phyloP scores from a whole-genome alignment of 1,139 yeast genomes.

The Yamadazyma trypodendri region DNA sequence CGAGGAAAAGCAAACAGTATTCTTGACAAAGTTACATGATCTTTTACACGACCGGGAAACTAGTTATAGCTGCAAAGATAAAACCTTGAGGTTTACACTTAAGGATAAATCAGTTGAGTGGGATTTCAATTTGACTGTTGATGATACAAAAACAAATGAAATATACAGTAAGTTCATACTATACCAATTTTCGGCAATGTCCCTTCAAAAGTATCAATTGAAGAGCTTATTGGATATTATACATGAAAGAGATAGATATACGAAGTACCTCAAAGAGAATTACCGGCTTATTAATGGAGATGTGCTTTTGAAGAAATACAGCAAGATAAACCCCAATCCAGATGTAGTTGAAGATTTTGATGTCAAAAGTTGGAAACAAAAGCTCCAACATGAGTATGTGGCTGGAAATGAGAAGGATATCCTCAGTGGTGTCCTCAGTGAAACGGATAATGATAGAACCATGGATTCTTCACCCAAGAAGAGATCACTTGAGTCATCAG shows the following conservation, averaged over 20 bases:
- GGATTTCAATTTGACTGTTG: constrained; percentile 21
- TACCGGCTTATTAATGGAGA: constrained; percentile 37
- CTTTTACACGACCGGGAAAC: not conserved
- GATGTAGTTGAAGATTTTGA: constrained; percentile 9
- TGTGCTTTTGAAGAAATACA: constrained; percentile 31
- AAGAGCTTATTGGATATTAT: constrained; percentile 23
- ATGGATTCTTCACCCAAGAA: not conserved
- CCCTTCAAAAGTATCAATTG: constrained; percentile 24
- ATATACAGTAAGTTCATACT: constrained; percentile 7
- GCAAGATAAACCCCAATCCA: constrained; percentile 16
- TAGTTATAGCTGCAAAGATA: not conserved
- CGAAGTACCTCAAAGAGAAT: constrained; percentile 34
- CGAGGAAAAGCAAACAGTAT: constrained; percentile 11
- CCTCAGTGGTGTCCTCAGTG: not conserved
- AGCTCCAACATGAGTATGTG: not conserved
- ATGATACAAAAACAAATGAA: constrained; percentile 6
- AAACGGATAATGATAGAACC: not conserved
- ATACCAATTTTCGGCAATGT: constrained; percentile 10
- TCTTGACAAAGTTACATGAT: constrained; percentile 7
- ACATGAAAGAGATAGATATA: constrained; percentile 33
- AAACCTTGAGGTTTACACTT: not conserved
- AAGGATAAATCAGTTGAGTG: constrained; percentile 16
- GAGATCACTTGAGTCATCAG: not conserved
- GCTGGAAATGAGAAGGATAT: not conserved
- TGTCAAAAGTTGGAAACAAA: constrained; percentile 9